phyloP scores from a whole-genome alignment of 495 filamentous ascomycete species.

The Rostrohypoxylon terebratum region DNA sequence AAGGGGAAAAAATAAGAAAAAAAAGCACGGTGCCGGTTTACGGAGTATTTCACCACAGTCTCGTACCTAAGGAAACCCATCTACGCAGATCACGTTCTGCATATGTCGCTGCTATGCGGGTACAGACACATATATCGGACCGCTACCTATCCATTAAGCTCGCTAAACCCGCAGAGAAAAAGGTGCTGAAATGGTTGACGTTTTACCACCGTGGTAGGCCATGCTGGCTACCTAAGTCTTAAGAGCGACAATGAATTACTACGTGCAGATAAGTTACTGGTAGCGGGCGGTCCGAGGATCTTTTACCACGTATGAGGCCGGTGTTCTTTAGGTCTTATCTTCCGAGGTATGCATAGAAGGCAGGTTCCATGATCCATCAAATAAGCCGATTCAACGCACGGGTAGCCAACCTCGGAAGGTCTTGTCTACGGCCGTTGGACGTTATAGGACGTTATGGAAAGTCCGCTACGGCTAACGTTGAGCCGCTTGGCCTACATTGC shows the following conservation, averaged over 20 bases:
- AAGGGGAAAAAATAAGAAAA: neutral
- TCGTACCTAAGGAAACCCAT: slow-evolving; percentile 31
- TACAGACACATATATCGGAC: slow-evolving; percentile 32
- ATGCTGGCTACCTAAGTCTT: slow-evolving; percentile 19
- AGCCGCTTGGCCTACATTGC: slow-evolving; percentile 26
- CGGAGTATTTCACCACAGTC: slow-evolving; percentile 35
- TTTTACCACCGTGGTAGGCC: neutral
- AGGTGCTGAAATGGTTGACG: slow-evolving; percentile 11
- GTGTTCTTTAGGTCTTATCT: slow-evolving; percentile 21
- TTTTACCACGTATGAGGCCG: slow-evolving; percentile 8
- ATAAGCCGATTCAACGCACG: slow-evolving; percentile 27
- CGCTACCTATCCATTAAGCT: slow-evolving; percentile 15
- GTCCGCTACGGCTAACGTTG: slow-evolving; percentile 18
- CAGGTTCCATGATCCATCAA: slow-evolving; percentile 10
- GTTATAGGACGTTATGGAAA: slow-evolving; percentile 5
- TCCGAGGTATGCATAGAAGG: slow-evolving; percentile 20
- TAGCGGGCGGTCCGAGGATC: slow-evolving; percentile 8
- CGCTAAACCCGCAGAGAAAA: slow-evolving; percentile 30
- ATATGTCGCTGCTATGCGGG: slow-evolving; percentile 21
- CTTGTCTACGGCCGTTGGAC: slow-evolving; percentile 35
- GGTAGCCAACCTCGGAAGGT: slow-evolving; percentile 25
- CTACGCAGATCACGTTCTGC: slow-evolving; percentile 36
- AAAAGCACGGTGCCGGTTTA: slow-evolving; percentile 20
- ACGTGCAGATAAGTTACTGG: slow-evolving; percentile 30
- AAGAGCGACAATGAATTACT: slow-evolving; percentile 34